Conservation (phyloP, 306 rosid genomes). For the Medicago truncatula region MtrunA17r5.0-ANR NC_053045.1:24408001-24408500, state of each 20-base stretch:
- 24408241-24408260: slow-evolving; percentile 28
- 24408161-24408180: neutral
- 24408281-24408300: slow-evolving; percentile 86
- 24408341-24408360: too few relatives aligned
- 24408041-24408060: slow-evolving; percentile 56
- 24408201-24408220: too few relatives aligned
- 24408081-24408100: slow-evolving; percentile 52
- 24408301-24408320: slow-evolving; percentile 61
- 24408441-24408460: too few relatives aligned
- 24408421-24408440: too few relatives aligned
- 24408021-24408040: slow-evolving; percentile 41
- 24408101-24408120: slow-evolving; percentile 70
- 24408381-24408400: too few relatives aligned
- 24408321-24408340: too few relatives aligned
- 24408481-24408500: too few relatives aligned
- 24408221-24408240: neutral
- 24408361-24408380: too few relatives aligned
- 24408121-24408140: slow-evolving; percentile 27
- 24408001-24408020: slow-evolving; percentile 38
- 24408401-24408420: too few relatives aligned
- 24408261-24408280: slow-evolving; percentile 68
- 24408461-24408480: too few relatives aligned
- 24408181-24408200: too few relatives aligned
- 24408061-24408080: slow-evolving; percentile 52
- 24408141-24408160: slow-evolving; percentile 17